Evolutionary conservation across 2,329 filamentous ascomycete species (phyloP), one percentile per base, ranked within the genome.

Genomic region (Pyricularia grisea): DNA sequence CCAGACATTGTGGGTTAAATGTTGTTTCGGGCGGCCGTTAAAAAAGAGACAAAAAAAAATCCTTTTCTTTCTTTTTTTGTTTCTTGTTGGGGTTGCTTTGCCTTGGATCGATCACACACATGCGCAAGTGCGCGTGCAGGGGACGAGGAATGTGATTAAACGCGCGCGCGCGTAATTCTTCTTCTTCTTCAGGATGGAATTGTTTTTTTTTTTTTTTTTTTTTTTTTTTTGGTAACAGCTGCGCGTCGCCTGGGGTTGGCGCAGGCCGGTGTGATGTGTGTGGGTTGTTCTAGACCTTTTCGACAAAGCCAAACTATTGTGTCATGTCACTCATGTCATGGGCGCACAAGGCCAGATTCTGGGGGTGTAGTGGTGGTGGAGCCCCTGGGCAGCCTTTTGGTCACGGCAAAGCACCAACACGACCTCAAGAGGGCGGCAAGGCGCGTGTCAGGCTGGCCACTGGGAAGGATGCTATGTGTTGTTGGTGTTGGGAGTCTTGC

Each of bases 1-100:
- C 92, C 92, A 70, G 93, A 96, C 93, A 97, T 97, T 72, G 69
- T 80, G n/a, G 36, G 33, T 42, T 23, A 30, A 30, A 9, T 31
- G 23, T 25, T 27, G 5, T 36, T 23, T 12, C 12, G 33, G 36
- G 27, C 10, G 36, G 25, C 30, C 17, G n/a, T n/a, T n/a, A n/a
- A n/a, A n/a, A n/a, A 25, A 25, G n/a, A 36, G 33, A 36, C 33
- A 14, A 36, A 5, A 14, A 33, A 10, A 36, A 23, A 5, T 66
- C 2, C 20, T 17, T n/a, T 50, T 27, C 36, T 27, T 42, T 50
- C 27, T 27, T 58, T 6, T 58, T 55, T 55, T 55, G 42, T 55
- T 55, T 58, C 23, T 25, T 27, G n/a, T 61, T 55, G 50, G n/a
- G 3, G 20, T 50, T 42, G 42, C 42, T 50, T 50, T 20, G 12